phyloP scores from a whole-genome alignment of 2,329 filamentous ascomycete genomes.

The Monascus ruber region DNA sequence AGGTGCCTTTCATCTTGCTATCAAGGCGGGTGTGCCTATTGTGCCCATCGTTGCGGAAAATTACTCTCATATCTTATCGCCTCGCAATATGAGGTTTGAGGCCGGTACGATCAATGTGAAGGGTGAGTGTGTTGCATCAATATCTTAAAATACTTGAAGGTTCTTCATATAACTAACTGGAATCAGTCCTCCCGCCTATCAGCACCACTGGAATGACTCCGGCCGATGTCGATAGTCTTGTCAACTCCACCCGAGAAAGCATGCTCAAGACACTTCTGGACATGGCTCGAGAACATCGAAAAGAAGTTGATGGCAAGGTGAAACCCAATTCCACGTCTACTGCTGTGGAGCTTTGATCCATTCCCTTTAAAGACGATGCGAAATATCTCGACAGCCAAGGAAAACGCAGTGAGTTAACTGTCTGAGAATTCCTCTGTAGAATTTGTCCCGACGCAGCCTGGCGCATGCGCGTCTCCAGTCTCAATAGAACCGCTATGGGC shows the following conservation, averaged over 20 bases:
- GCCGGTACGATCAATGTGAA: conserved; percentile 63
- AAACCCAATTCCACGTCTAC: conserved; percentile 14
- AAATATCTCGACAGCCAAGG: no score
- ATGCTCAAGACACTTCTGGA: conserved; percentile 55
- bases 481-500: no score
- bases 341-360: conserved; percentile 24
- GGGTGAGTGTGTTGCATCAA: conserved; percentile 38
- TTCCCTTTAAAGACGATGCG: conserved; percentile 1
- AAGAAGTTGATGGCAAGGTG: conserved; percentile 10
- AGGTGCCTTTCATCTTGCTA: conserved; percentile 89
- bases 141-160: conserved; percentile 3
- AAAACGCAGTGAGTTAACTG: no score
- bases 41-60: conserved; percentile 75
- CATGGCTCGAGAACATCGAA: conserved; percentile 26
- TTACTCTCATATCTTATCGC: conserved; percentile 61
- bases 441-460: no score
- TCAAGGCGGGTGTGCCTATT: conserved; percentile 87
- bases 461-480: no score
- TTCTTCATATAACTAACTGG: neutral
- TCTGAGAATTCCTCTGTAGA: no score
- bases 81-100: conserved; percentile 54
- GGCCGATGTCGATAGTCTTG: conserved; percentile 66
- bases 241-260: conserved; percentile 54
- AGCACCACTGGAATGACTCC: conserved; percentile 60
- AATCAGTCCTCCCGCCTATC: conserved; percentile 65